Conservation (phyloP, 495 filamentous ascomycete genomes). For the Xylaria intraflava region DNA sequence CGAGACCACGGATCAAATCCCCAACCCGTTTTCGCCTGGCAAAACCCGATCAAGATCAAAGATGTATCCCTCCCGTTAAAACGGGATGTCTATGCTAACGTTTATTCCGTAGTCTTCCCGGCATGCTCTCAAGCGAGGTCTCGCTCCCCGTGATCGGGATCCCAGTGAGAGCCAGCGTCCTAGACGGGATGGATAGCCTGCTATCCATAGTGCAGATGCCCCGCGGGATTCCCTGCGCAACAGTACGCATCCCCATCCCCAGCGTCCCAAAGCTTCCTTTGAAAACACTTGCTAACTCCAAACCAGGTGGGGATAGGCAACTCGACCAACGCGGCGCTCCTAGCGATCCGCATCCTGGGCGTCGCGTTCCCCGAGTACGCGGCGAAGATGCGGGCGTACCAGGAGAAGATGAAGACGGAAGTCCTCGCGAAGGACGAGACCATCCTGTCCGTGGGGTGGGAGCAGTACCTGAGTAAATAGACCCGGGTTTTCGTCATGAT, state of each 20-base stretch:
- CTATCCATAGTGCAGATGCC: constrained; percentile 95
- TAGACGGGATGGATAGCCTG: constrained; percentile 86
- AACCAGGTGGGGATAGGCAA: constrained; percentile 84
- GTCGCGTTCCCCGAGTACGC: constrained; percentile 52
- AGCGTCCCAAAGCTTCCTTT: too few relatives aligned
- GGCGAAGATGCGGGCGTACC: constrained; percentile 61
- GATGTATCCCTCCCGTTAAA: too few relatives aligned
- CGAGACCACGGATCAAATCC: too few relatives aligned
- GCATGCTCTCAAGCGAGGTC: constrained; percentile 83
- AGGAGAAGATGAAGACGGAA: constrained; percentile 54
- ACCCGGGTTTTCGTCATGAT: not conserved
- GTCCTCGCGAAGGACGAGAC: constrained; percentile 59
- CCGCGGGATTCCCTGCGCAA: constrained; percentile 34
- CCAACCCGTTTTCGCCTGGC: too few relatives aligned
- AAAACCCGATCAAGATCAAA: too few relatives aligned
- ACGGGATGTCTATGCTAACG: not conserved
- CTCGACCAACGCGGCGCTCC: constrained; percentile 80
- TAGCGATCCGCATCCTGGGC: constrained; percentile 82
- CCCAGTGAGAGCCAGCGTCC: constrained; percentile 75
- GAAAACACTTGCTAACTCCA: not conserved
- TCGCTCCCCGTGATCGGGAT: constrained; percentile 90
- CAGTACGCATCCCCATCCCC: constrained; percentile 15
- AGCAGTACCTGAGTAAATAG: constrained; percentile 51
- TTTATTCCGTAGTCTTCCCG: not conserved
- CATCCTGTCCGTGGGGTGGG: constrained; percentile 61